Conservation (phyloP, 2,329 filamentous ascomycete genomes). For the Metarhizium humberi region DNA sequence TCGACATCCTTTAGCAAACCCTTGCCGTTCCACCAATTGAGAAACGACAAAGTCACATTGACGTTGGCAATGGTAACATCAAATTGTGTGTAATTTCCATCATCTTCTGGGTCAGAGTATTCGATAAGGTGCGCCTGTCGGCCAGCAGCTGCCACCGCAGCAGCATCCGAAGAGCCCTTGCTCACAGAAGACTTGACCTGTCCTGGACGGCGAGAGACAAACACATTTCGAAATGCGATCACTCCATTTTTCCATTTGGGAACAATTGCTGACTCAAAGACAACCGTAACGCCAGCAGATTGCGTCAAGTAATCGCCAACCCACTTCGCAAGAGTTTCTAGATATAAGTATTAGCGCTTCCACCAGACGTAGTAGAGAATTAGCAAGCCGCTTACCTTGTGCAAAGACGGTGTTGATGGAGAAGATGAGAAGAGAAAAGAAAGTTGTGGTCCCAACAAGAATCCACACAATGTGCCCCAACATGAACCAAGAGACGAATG, state of each 20-base stretch:
- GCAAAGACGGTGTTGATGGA: conserved; percentile 94
- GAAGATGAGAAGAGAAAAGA: conserved; percentile 85
- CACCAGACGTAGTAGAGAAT: background rate
- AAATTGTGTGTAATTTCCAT: conserved; percentile 96
- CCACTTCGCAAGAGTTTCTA: conserved; percentile 87
- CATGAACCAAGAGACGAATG: conserved; percentile 88
- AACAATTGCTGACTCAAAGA: conserved; percentile 96
- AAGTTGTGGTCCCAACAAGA: conserved; percentile 92
- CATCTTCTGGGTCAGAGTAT: conserved; percentile 47
- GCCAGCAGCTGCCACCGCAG: conserved; percentile 73
- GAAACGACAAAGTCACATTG: conserved; percentile 90
- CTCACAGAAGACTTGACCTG: conserved; percentile 74
- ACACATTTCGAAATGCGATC: conserved; percentile 94
- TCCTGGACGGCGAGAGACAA: conserved; percentile 83
- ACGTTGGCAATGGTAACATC: conserved; percentile 91
- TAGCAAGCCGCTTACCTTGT: conserved; percentile 52
- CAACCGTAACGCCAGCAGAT: conserved; percentile 83
- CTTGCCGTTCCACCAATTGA: conserved; percentile 99
- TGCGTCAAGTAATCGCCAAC: conserved; percentile 92
- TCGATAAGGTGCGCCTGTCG: conserved; percentile 34
- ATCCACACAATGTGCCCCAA: conserved; percentile 92
- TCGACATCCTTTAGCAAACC: conserved; percentile 86
- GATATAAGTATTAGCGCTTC: conserved; percentile 10
- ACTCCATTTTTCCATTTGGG: conserved; percentile 93
- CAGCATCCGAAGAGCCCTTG: conserved; percentile 85